Base-by-base conservation (phyloP, 495 filamentous ascomycete species). In the Penicillium flavigenum region DNA sequence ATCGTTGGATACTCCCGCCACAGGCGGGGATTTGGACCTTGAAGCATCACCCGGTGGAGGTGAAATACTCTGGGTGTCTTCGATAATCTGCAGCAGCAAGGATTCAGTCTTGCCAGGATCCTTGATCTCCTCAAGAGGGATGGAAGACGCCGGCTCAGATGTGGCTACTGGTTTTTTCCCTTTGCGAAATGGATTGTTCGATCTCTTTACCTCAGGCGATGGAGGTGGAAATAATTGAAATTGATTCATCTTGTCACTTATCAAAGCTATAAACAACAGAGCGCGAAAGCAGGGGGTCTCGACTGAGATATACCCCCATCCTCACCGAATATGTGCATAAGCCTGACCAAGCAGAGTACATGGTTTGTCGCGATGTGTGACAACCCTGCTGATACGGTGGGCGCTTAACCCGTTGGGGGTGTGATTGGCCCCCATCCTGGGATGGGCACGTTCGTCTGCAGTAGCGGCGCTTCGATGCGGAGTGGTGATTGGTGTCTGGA, bases 221-320 rank as follows among this genome's bases (percentile, higher is more conserved):
- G 77, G 75, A 19, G 82, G 70, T 38, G 82, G 82, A 49, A 85
- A 84, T 46, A 85, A 67, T 61, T 82, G 78, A 53, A 85, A 79
- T 55, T 76, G 74, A 60, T 63, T 76, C 73, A 75, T 76, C 26
- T 36, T 66, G 58, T 29, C 31, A 48, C 26, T 20, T 19, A 43
- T 17, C 31, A 29, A 45, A 5, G 20, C 12, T 55, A 42, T 42
- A 27, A 49, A 31, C 11, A 38, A 31, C 7, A 57, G 47, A 57
- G 31, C 52, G 31, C 57, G 58, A 61, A 26, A 39, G 54, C 50
- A 61, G 58, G 63, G 66, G 53, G 53, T 63, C 57, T 48, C 47
- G 50, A 60, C 14, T 42, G 54, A 64, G 63, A 69, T 69, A 69
- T 69, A 66, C 38, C 26, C 26, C 63, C 54, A 57, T 62, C 24